Evolutionary conservation across 2,329 filamentous ascomycete genomes (phyloP).

Genomic region (Penicillium psychrosexuale): DNA sequence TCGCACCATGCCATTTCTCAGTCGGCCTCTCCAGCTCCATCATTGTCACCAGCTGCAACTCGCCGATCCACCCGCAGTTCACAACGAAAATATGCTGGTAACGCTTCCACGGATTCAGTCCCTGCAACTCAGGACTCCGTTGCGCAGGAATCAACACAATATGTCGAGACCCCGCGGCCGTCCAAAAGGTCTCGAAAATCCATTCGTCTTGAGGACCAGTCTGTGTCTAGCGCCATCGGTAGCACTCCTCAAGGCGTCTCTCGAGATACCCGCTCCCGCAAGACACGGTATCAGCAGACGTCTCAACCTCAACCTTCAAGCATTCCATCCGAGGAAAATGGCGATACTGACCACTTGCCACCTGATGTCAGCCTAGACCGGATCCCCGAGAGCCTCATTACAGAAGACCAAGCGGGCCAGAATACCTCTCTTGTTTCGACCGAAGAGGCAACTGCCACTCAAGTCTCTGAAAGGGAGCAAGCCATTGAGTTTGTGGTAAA

Average conservation of each 20-base stretch:
- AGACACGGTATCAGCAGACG: slow-evolving; percentile 16
- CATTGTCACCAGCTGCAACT: slow-evolving; percentile 19
- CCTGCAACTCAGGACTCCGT: background rate
- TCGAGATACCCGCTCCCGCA: slow-evolving; percentile 20
- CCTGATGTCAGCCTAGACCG: background rate
- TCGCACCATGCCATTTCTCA: slow-evolving; percentile 12
- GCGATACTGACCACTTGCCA: background rate
- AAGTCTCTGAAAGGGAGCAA: slow-evolving; percentile 14
- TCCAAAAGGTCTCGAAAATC: slow-evolving; percentile 33
- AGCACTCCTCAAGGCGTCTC: slow-evolving; percentile 13
- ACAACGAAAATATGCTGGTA: slow-evolving; percentile 14
- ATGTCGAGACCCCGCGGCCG: slow-evolving; percentile 17
- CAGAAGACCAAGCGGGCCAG: background rate
- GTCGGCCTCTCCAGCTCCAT: slow-evolving; percentile 2
- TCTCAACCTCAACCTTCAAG: slow-evolving; percentile 5
- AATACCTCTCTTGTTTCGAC: slow-evolving; percentile 7
- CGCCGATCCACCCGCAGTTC: slow-evolving; percentile 26
- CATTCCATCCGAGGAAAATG: background rate
- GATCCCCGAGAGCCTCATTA: background rate
- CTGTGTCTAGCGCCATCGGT: slow-evolving; percentile 11
- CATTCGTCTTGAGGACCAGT: slow-evolving; percentile 26
- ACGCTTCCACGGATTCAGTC: background rate
- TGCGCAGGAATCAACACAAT: background rate
- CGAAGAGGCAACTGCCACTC: slow-evolving; percentile 19
- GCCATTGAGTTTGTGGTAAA: background rate